phyloP scores from a whole-genome alignment of 768 basidiomycete genomes.

The Albatrellus ellisii region DNA sequence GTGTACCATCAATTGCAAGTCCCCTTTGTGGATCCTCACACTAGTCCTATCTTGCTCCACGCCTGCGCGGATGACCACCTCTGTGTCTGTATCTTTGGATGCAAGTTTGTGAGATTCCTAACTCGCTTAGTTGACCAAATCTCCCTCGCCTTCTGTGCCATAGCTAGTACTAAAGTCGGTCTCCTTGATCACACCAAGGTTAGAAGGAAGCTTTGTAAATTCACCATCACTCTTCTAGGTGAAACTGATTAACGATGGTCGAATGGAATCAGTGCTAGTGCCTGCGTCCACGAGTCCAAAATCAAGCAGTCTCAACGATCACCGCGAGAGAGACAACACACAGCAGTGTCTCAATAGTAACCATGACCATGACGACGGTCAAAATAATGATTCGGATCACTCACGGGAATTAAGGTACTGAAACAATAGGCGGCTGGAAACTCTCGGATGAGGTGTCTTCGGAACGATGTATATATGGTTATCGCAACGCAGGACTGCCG shows the following conservation, averaged over 20 bases:
- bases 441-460: no score
- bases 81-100: no score
- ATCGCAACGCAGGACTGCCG: no score
- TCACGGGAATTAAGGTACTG: no score
- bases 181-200: background rate
- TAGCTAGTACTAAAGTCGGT: constrained; percentile 10
- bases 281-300: constrained; percentile 12
- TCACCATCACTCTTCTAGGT: background rate
- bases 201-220: background rate
- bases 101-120: no score
- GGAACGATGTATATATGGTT: no score
- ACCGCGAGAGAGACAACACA: constrained; percentile 2
- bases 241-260: background rate
- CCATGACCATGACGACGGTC: constrained; percentile 12
- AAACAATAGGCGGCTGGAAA: no score
- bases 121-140: no score
- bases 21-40: no score
- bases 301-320: constrained; percentile 4
- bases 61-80: no score
- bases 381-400: constrained; percentile 10
- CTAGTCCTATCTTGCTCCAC: no score
- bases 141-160: constrained; percentile 8
- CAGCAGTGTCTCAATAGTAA: constrained; percentile 6
- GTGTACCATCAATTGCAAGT: no score
- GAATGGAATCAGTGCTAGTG: constrained; percentile 1